A percentile compares a stretch with the other conserved stretches of the same genome.
Conservation (phyloP, 2,329 filamentous ascomycete genomes). For the Microsporum audouinii region DNA sequence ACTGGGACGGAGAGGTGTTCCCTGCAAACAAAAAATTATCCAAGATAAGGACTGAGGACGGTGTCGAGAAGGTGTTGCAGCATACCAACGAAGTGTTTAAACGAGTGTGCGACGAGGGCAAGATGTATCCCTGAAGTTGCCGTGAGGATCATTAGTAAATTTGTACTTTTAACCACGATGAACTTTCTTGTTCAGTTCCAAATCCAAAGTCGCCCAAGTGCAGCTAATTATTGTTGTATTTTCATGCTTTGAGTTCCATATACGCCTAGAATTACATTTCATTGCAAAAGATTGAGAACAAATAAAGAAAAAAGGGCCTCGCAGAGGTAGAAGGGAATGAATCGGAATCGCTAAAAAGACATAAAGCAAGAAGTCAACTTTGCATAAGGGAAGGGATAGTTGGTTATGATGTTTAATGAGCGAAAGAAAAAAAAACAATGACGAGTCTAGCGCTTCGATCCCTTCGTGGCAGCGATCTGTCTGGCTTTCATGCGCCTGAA, state of each 20-base stretch:
- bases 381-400: neutral
- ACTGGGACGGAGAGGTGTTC: no score
- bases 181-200: neutral
- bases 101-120: neutral
- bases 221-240: neutral
- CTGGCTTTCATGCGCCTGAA: conserved; percentile 41
- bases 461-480: conserved; percentile 33
- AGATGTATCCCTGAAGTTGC: no score
- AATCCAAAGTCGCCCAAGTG: neutral
- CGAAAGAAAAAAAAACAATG: neutral
- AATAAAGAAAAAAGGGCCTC: neutral
- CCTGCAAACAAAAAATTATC: no score
- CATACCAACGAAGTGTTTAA: conserved; percentile 17
- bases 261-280: neutral
- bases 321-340: neutral
- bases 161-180: conserved; percentile 4
- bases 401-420: neutral
- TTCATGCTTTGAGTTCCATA: neutral
- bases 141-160: no score
- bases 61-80: conserved; percentile 16
- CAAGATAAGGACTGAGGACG: conserved; percentile 1
- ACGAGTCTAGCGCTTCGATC: conserved; percentile 25
- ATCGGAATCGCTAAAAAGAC: neutral
- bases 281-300: neutral
- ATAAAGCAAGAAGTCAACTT: neutral